Base-by-base conservation (phyloP, 805 yeast genomes). In the Wickerhamiella occidentalis region DNA sequence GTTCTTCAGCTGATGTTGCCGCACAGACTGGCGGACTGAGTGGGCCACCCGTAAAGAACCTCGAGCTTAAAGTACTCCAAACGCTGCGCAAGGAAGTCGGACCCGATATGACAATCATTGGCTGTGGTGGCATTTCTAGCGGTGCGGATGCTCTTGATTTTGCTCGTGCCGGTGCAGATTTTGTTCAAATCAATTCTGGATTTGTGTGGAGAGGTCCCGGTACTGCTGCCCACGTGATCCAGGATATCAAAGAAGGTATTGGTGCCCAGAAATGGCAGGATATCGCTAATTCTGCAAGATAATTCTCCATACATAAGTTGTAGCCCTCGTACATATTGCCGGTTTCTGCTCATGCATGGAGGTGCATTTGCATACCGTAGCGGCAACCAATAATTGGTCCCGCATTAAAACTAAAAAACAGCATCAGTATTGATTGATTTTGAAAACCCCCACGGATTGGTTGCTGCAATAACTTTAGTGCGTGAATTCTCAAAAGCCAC, bases 191-290 rank as follows among this genome's bases (percentile, higher is more conserved):
- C 49, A 86, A 87, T 68, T 88, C 97, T 2, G 79, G 94, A 1
- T 85, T 85, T 64, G 96, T 94, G 0, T 90, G 85, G 70, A 79
- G 78, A 61, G 97, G 97, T 1, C 96, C 96, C 0, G 95, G 94
- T 2, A 69, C 85, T 48, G 83, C 81, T 8, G 68, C 75, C 47
- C 71, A 73, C 57, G 70, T 82, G 53, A 77, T 79, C 53, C 74
- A 74, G 52, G 85, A 78, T 58, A 68, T 82, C 44, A 70, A 75
- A 15, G 62, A 62, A 7, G 80, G 82, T 62, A 71, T 90, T 60
- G 88, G 81, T 60, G 90, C 86, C 6, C 80, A 79, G 65, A 80
- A 86, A 2, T 90, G 97, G 97, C 44, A 40, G 15, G 30, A 40
- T 23, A 40, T 40, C n/a, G 30, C 11, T 21, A 38, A 21, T 9